Evolutionary conservation across 805 yeast genomes (phyloP).

Genomic region (Kluyveromyces lactis): DNA sequence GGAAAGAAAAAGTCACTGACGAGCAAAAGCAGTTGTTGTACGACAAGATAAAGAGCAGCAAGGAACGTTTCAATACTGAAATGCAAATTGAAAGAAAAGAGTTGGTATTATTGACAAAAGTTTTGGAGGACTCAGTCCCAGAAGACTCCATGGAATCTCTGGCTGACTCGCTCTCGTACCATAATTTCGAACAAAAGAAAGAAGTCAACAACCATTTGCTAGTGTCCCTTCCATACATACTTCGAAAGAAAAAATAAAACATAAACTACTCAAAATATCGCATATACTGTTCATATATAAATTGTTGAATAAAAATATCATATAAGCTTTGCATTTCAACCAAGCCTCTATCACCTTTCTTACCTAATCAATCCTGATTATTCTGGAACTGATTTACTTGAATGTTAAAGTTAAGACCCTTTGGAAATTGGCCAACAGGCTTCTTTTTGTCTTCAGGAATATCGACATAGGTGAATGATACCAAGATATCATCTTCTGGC

Average conservation of each 20-base stretch:
- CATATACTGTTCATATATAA: too few relatives aligned
- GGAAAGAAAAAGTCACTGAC: constrained; percentile 16
- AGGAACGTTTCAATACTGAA: constrained; percentile 8
- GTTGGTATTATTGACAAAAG: constrained; percentile 5
- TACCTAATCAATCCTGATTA: not conserved
- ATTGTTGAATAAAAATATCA: too few relatives aligned
- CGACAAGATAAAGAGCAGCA: constrained; percentile 10
- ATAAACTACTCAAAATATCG: too few relatives aligned
- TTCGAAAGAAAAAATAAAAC: not conserved
- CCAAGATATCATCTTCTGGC: constrained; percentile 17
- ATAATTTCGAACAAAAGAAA: not conserved
- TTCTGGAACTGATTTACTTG: constrained; percentile 13
- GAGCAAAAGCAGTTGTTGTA: constrained; percentile 13
- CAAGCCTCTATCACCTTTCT: too few relatives aligned
- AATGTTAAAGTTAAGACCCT: constrained; percentile 27
- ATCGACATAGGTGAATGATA: constrained; percentile 24
- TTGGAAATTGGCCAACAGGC: constrained; percentile 13
- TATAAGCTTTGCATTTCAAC: too few relatives aligned
- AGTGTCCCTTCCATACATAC: not conserved
- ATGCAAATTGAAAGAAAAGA: constrained; percentile 11
- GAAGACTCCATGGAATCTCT: not conserved
- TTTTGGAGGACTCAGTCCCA: not conserved
- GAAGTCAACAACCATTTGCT: not conserved
- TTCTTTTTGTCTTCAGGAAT: constrained; percentile 14
- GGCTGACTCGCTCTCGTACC: not conserved